Percentiles rank a stretch among this genome's conserved stretches.
Conservation (phyloP, 164 flowering plant species). For the Cinnamomum micranthum region DNA sequence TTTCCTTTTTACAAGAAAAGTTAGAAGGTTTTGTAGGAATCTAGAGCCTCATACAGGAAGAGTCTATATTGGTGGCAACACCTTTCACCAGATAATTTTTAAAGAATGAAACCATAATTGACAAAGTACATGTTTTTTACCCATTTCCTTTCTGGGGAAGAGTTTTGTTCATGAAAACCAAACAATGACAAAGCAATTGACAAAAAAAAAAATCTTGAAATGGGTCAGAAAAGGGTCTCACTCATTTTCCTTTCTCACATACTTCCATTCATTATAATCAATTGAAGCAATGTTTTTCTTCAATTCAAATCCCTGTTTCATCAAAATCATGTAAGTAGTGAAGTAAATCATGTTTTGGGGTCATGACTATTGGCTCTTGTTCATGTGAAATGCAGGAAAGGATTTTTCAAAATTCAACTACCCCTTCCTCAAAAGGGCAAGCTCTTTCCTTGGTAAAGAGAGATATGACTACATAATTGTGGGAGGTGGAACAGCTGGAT, state of each 20-base stretch:
- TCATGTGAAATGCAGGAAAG: conserved; percentile 24
- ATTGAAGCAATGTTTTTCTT: neutral
- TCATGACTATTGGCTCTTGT: neutral
- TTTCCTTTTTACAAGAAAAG: neutral
- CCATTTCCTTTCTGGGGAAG: neutral
- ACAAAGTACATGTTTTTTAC: neutral
- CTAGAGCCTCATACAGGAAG: neutral
- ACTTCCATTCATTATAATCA: neutral
- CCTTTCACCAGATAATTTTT: neutral
- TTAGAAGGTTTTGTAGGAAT: neutral
- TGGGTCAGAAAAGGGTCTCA: neutral
- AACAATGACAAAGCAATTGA: neutral
- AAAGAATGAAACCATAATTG: neutral
- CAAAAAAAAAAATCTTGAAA: neutral
- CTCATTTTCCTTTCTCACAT: neutral
- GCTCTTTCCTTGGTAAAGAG: conserved; percentile 40
- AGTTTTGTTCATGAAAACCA: neutral
- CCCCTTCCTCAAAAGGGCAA: conserved; percentile 69
- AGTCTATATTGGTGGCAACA: too few species aligned
- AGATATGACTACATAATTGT: conserved; percentile 76
- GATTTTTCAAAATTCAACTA: conserved; percentile 24
- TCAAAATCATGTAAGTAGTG: neutral
- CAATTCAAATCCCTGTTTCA: neutral
- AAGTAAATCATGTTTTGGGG: neutral
- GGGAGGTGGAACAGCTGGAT: conserved; percentile 98